Conservation (phyloP, 768 basidiomycete genomes). For the Mycena kentingensis region DNA sequence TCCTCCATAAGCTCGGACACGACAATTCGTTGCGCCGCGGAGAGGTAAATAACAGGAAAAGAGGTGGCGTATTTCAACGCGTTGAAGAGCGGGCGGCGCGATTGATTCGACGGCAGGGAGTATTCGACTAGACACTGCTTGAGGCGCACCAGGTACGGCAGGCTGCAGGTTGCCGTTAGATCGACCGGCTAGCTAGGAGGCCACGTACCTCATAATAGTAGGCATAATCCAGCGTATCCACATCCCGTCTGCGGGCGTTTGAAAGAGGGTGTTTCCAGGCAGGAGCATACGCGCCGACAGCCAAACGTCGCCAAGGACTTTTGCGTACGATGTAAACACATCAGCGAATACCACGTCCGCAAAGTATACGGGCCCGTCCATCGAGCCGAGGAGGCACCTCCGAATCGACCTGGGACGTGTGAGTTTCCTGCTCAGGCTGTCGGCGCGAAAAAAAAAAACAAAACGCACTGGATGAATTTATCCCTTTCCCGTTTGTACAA, state of each 20-base stretch:
- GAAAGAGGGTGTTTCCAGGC: conserved; percentile 74
- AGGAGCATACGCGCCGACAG: conserved; percentile 85
- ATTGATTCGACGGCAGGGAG: conserved; percentile 59
- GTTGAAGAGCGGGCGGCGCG: conserved; percentile 79
- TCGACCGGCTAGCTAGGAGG: not conserved
- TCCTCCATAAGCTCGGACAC: conserved; percentile 56
- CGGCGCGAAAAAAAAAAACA: conserved; percentile 6
- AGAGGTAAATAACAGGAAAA: conserved; percentile 94
- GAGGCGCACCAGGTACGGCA: conserved; percentile 89
- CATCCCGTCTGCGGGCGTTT: conserved; percentile 61
- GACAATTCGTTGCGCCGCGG: conserved; percentile 83
- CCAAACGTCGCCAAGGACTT: conserved; percentile 95
- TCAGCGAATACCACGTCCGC: conserved; percentile 93
- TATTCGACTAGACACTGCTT: conserved; percentile 94
- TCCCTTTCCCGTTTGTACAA: conserved; percentile 72
- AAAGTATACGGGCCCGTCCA: conserved; percentile 71
- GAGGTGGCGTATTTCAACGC: conserved; percentile 96
- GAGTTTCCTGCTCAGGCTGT: conserved; percentile 2
- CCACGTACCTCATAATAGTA: conserved; percentile 78
- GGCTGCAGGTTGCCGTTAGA: conserved; percentile 38
- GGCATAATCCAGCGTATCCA: conserved; percentile 78
- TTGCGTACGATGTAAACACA: conserved; percentile 94
- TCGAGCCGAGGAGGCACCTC: conserved; percentile 72
- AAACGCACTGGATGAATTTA: conserved; percentile 74
- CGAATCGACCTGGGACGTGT: conserved; percentile 56